Evolutionary conservation across 176 grass and related monocot species (phyloP), one percentile per base, ranked within the genome.

Genomic region (Panicum miliaceum): DNA sequence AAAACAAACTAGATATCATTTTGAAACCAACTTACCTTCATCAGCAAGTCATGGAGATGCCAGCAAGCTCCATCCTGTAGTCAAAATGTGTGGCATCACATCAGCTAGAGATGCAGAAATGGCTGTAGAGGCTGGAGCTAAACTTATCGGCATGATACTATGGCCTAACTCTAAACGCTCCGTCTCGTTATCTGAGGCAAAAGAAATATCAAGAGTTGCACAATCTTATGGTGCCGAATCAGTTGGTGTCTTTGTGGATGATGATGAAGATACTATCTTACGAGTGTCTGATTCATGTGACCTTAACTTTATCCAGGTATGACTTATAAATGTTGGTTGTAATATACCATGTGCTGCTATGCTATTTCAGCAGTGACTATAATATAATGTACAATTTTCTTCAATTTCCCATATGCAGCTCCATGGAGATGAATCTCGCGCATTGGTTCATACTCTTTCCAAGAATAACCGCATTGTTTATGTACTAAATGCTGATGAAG

Each of bases 31-130:
- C 27, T 16, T 53, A 80, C 81, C 53, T 77, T 88, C 63, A 65
- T 34, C 48, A 72, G 63, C 48, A 29, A 40, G 32, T 76, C 3
- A 38, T 64, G 79, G 60, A 22, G 77, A 36, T 61, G 23, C 26
- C 9, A 81, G 89, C 68, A 43, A 57, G 40, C 43, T 90, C 79
- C 63, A 88, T 7, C 92, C 95, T 77, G 60, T 89, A 26, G 92
- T 94, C 59, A 97, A 97, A 73, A 97, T 97, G 95, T 97, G 95
- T 26, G 92, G 95, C 51, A 91, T 92, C 77, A 88, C 95, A 80
- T 91, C 92, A 12, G 88, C 90, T 61, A 94, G 50, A 87, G 95
- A 97, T 90, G 92, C 92, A 72, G 92, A 97, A 88, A 85, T 85
- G 2, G 92, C 84, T 18, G 84, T 83, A 76, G 40, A 74, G 57